These are phyloP conservation scores for Trametes hirsuta DNA, from an alignment of 1,284 basidiomycete species.

Conservation along the genomic window DNA sequence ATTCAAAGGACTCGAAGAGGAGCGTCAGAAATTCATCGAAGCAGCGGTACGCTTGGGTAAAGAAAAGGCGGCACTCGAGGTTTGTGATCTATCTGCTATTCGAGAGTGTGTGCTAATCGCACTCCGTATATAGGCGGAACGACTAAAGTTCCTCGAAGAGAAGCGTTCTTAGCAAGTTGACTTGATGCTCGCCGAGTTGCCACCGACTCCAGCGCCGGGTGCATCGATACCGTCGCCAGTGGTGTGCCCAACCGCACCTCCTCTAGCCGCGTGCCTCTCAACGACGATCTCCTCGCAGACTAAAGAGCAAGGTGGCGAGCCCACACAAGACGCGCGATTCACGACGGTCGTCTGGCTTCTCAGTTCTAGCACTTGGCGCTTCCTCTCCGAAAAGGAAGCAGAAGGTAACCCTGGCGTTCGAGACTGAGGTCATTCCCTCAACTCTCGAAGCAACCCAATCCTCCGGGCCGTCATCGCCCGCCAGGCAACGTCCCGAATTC, in stretches of 20 bases:
- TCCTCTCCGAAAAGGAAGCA: slow-evolving; percentile 31
- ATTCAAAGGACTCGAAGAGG: slow-evolving; percentile 63
- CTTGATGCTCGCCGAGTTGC: slow-evolving; percentile 60
- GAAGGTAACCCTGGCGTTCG: slow-evolving; percentile 55
- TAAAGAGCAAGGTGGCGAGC: slow-evolving; percentile 41
- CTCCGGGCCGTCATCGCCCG: slow-evolving; percentile 14
- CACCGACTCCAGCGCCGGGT: slow-evolving; percentile 45
- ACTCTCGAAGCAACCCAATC: background rate
- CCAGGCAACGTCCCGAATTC: slow-evolving; percentile 28
- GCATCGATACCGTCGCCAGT: background rate
- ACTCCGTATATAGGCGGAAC: slow-evolving; percentile 52
- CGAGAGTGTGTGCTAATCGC: too few relatives aligned
- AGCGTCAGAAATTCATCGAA: slow-evolving; percentile 68
- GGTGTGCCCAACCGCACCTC: background rate
- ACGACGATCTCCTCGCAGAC: slow-evolving; percentile 42
- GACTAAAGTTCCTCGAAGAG: slow-evolving; percentile 65
- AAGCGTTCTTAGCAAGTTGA: slow-evolving; percentile 67
- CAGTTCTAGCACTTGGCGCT: slow-evolving; percentile 13
- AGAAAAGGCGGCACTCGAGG: slow-evolving; percentile 72
- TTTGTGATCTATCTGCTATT: slow-evolving; percentile 32
- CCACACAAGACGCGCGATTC: slow-evolving; percentile 47
- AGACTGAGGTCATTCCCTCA: slow-evolving; percentile 66
- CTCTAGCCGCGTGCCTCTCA: slow-evolving; percentile 13
- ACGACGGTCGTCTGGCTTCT: slow-evolving; percentile 46
- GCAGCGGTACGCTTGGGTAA: slow-evolving; percentile 65